phyloP scores from a whole-genome alignment of 108 stramenopile species.

The Mayamaea pseudoterrestris region DNA sequence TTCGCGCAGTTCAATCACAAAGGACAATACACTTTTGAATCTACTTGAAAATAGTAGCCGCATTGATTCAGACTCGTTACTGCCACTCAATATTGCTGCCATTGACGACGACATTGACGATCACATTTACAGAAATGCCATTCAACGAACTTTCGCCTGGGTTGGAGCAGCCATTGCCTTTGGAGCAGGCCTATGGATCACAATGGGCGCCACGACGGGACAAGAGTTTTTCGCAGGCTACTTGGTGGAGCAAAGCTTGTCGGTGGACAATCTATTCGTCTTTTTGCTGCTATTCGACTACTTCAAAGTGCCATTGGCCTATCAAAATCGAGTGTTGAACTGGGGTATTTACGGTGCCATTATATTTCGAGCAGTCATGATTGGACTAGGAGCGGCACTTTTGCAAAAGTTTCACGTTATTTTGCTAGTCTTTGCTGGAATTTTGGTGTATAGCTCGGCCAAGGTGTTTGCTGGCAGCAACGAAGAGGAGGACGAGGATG shows the following conservation, averaged over 20 bases:
- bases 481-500: slow-evolving; percentile 75
- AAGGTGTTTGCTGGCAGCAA: slow-evolving; percentile 52
- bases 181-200: slow-evolving; percentile 28
- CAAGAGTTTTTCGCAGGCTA: slow-evolving; percentile 86
- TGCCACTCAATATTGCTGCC: too few relatives aligned
- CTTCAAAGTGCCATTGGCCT: slow-evolving; percentile 57
- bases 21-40: too few relatives aligned
- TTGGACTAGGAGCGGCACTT: slow-evolving; percentile 81
- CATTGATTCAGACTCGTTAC: too few relatives aligned
- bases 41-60: too few relatives aligned
- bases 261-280: slow-evolving; percentile 86
- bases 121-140: slow-evolving; percentile 41
- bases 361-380: slow-evolving; percentile 90
- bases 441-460: slow-evolving; percentile 66
- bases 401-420: slow-evolving; percentile 76
- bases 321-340: slow-evolving; percentile 69
- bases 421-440: slow-evolving; percentile 74
- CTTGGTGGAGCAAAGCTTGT: slow-evolving; percentile 75
- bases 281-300: slow-evolving; percentile 84
- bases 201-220: slow-evolving; percentile 19
- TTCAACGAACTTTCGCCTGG: slow-evolving; percentile 55
- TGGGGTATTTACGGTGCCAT: slow-evolving; percentile 85
- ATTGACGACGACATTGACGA: slow-evolving; percentile 6
- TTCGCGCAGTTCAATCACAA: too few relatives aligned
- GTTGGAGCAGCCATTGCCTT: slow-evolving; percentile 53